Evolutionary conservation across 805 yeast genomes (phyloP).

Genomic region (Candida anglica): DNA sequence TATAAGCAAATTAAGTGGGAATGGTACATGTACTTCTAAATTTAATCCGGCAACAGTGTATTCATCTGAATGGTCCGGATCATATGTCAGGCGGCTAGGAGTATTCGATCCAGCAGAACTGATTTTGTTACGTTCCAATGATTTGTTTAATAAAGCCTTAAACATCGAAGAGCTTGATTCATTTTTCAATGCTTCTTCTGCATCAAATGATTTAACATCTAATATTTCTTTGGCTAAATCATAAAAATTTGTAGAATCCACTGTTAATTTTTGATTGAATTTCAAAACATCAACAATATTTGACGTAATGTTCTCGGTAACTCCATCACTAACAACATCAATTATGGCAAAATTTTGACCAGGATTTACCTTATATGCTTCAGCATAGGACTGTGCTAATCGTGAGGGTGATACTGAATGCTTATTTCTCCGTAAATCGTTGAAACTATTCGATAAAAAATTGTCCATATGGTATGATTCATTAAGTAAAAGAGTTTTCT

Average conservation of each 20-base stretch:
- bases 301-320: background rate
- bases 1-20: conserved; percentile 77
- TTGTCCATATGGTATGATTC: conserved; percentile 47
- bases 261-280: conserved; percentile 24
- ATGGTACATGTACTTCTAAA: conserved; percentile 66
- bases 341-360: conserved; percentile 5
- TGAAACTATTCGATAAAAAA: conserved; percentile 47
- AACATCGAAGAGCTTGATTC: conserved; percentile 38
- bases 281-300: conserved; percentile 7
- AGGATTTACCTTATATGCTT: conserved; percentile 1
- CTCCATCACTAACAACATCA: conserved; percentile 1
- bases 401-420: conserved; percentile 25
- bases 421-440: conserved; percentile 49
- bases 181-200: conserved; percentile 46
- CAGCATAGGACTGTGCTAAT: conserved; percentile 18
- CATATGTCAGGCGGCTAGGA: conserved; percentile 5
- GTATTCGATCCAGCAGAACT: conserved; percentile 8
- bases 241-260: conserved; percentile 45
- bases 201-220: conserved; percentile 51
- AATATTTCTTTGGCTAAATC: conserved; percentile 45
- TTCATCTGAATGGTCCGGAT: conserved; percentile 28
- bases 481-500: conserved; percentile 54
- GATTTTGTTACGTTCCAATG: conserved; percentile 21
- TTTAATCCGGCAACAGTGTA: conserved; percentile 50
- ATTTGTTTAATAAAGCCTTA: conserved; percentile 40